Base-by-base conservation (phyloP, 257 asterid genomes). In the Fraxinus pennsylvanica region DNA sequence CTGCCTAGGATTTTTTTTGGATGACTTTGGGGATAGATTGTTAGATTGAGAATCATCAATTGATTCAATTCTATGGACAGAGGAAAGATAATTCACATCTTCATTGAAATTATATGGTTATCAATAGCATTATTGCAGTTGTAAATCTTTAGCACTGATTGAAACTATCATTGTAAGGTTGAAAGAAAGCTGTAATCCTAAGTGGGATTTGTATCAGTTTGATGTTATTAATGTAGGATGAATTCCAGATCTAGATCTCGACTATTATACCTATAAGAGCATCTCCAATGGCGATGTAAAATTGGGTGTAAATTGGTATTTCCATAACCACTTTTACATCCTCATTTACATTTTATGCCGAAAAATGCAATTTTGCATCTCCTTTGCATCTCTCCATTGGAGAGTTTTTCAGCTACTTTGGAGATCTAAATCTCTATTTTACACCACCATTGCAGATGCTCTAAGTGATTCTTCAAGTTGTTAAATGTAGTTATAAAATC, bases 401-500 rank as follows among this genome's bases (percentile, higher is more conserved):
- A 33, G 36, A 33, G 36, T 33, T 33, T 33, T 33, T 33, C 36
- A 33, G 36, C 36, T 4, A 4, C 36, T 33, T 33, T 33, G 36
- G 36, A 33, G 36, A 33, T 33, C 36, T 33, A 33, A 33, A 33
- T 33, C 36, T 33, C 36, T 33, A 33, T 33, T 33, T 33, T 4
- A 33, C 36, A 4, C 36, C 35, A 32, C 35, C 36, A 33, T 33
- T 33, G 36, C 0, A 33, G 36, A 33, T 33, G 36, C 36, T 33
- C 36, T 36, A 36, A 36, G 43, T 74, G 7, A 74, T 61, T 45
- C 59, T 50, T 39, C 38, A 75, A 65, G 63, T 59, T 39, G 25
- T 21, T 74, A 73, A 66, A 5, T 25, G 15, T 47, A 85, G 29
- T 69, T 54, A 63, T 66, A 14, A 74, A 30, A 15, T 69, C 70